phyloP scores from a whole-genome alignment of 2,329 filamentous ascomycete genomes.

The Nigrograna mackinnonii region DNA sequence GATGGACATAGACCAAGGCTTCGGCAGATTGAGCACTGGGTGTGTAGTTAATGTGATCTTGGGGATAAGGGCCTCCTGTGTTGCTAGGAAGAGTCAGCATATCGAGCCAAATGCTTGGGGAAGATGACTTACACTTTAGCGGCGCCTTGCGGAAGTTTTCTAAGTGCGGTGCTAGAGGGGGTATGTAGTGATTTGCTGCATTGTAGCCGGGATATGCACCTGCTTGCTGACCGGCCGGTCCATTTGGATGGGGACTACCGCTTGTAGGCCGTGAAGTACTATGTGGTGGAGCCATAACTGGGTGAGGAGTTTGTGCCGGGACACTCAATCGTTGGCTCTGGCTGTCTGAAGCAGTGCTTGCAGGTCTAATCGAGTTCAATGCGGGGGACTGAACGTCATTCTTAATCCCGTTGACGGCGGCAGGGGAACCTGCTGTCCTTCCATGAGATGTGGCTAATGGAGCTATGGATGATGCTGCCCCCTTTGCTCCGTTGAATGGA shows the following conservation, averaged over 20 bases:
- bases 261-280: slow-evolving; percentile 39
- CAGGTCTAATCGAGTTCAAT: slow-evolving; percentile 40
- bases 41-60: slow-evolving; percentile 70
- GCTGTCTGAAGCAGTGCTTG: slow-evolving; percentile 38
- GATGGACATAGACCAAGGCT: slow-evolving; percentile 66
- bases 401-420: slow-evolving; percentile 36
- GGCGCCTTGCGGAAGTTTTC: slow-evolving; percentile 34
- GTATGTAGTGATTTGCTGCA: slow-evolving; percentile 28
- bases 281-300: slow-evolving; percentile 44
- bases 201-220: slow-evolving; percentile 35
- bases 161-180: slow-evolving; percentile 31
- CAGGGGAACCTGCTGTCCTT: slow-evolving; percentile 39
- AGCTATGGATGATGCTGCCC: slow-evolving; percentile 22
- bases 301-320: slow-evolving; percentile 33
- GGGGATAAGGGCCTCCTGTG: slow-evolving; percentile 66
- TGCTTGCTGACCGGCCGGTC: slow-evolving; percentile 24
- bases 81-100: slow-evolving; percentile 24
- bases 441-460: slow-evolving; percentile 20
- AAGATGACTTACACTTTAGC: slow-evolving; percentile 50
- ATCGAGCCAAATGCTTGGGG: background rate
- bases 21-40: slow-evolving; percentile 64
- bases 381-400: slow-evolving; percentile 50
- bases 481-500: slow-evolving; percentile 30
- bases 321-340: slow-evolving; percentile 30
- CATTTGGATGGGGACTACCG: slow-evolving; percentile 47